Conservation (phyloP, 805 yeast species). For the Cyberlindnera amylophila region DNA sequence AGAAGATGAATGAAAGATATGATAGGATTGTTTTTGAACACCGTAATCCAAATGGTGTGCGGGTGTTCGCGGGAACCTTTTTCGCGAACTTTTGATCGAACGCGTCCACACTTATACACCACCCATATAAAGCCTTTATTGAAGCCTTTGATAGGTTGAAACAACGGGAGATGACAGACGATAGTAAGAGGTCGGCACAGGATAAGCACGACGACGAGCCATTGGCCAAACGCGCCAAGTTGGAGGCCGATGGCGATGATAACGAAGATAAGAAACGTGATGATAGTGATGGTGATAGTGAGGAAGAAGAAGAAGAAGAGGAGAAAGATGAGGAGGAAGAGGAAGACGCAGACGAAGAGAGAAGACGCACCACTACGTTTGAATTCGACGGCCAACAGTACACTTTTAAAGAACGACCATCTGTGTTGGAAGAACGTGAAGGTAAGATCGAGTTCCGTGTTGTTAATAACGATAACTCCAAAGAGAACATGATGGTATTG, state of each 20-base stretch:
- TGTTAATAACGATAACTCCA: conserved; percentile 88
- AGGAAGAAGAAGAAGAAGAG: conserved; percentile 25
- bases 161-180: conserved; percentile 20
- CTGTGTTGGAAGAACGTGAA: conserved; percentile 89
- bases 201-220: conserved; percentile 28
- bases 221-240: conserved; percentile 25
- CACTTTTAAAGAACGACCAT: conserved; percentile 86
- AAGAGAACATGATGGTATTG: conserved; percentile 83
- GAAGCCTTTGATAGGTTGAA: no score
- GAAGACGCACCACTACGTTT: conserved; percentile 37
- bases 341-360: conserved; percentile 32
- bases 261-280: no score
- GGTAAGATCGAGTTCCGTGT: conserved; percentile 94
- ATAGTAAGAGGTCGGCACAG: conserved; percentile 13
- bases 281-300: conserved; percentile 24
- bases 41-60: no score
- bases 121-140: no score
- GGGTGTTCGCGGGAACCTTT: no score
- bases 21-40: no score
- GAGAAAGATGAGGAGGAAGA: conserved; percentile 24
- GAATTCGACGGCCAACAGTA: conserved; percentile 70
- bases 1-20: no score
- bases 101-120: no score
- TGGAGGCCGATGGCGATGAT: conserved; percentile 26
- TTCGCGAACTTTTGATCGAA: no score